A percentile compares a stretch with the other conserved stretches of the same genome.
These are phyloP conservation scores for Pseudopyrenochaeta lycopersici DNA, from an alignment of 2,329 filamentous ascomycete species.

Conservation along the genomic window DNA sequence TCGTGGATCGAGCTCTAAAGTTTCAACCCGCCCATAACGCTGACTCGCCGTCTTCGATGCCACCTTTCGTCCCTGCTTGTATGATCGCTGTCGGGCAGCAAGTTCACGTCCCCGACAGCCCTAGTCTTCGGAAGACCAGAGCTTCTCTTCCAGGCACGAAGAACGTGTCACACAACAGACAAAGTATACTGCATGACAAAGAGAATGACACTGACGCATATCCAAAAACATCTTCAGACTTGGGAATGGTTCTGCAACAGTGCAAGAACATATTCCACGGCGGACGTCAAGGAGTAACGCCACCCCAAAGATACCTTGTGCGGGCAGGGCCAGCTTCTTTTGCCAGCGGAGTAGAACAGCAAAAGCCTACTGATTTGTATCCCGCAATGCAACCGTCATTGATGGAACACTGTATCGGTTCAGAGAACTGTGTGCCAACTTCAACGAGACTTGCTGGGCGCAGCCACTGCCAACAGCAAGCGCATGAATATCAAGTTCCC, in stretches of 20 bases:
- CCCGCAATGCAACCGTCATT: slow-evolving; percentile 10
- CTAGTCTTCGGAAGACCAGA: neutral
- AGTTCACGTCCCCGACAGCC: neutral
- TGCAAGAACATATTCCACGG: slow-evolving; percentile 32
- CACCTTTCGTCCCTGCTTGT: slow-evolving; percentile 13
- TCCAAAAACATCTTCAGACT: slow-evolving; percentile 30
- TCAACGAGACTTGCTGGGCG: slow-evolving; percentile 22
- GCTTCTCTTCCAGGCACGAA: neutral
- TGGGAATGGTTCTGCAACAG: slow-evolving; percentile 33
- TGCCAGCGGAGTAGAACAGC: neutral
- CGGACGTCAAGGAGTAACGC: slow-evolving; percentile 4
- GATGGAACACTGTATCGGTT: slow-evolving; percentile 22
- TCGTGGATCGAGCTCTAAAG: slow-evolving; percentile 16
- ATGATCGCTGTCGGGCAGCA: neutral
- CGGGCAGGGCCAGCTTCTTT: neutral
- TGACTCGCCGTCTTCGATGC: slow-evolving; percentile 28
- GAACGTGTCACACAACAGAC: neutral
- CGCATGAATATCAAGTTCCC: slow-evolving; percentile 16
- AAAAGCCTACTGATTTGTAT: neutral
- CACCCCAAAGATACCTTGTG: slow-evolving; percentile 2
- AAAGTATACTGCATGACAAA: neutral
- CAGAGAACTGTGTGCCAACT: slow-evolving; percentile 7
- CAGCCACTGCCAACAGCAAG: slow-evolving; percentile 41
- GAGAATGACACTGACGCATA: slow-evolving; percentile 2
- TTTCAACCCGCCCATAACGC: slow-evolving; percentile 8